A percentile compares a stretch with the other conserved stretches of the same genome.
These are phyloP conservation scores for Penicillium angulare DNA, from an alignment of 495 filamentous ascomycete species.

Conservation along the genomic window DNA sequence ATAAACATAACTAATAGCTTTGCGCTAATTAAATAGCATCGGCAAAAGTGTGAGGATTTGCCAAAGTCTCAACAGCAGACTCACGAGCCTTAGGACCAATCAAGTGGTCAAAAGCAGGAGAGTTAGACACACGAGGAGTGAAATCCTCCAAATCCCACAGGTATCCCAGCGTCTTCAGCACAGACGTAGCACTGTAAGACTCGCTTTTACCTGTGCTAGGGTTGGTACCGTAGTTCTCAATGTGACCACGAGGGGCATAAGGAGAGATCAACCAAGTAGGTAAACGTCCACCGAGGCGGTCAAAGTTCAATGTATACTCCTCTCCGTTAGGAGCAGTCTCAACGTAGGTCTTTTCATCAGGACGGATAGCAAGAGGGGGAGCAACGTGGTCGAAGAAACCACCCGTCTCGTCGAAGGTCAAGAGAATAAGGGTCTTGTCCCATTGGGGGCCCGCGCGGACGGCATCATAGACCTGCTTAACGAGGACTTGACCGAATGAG, in stretches of 20 bases:
- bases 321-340: constrained; percentile 40
- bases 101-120: constrained; percentile 47
- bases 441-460: constrained; percentile 48
- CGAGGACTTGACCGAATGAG: constrained; percentile 47
- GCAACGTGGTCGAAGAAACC: constrained; percentile 54
- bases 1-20: not conserved
- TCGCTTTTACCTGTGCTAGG: constrained; percentile 27
- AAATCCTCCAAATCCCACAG: constrained; percentile 48
- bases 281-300: constrained; percentile 53
- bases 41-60: constrained; percentile 22
- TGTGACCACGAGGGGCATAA: constrained; percentile 38
- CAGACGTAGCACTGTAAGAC: constrained; percentile 43
- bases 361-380: constrained; percentile 42
- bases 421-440: constrained; percentile 47
- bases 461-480: constrained; percentile 54
- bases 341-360: constrained; percentile 47
- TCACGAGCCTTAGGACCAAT: constrained; percentile 24
- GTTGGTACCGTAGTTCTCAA: constrained; percentile 48
- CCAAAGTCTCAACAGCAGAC: constrained; percentile 18
- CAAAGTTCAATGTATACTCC: constrained; percentile 45
- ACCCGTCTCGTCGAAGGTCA: constrained; percentile 52
- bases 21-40: constrained; percentile 8
- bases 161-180: constrained; percentile 44
- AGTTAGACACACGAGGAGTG: constrained; percentile 40
- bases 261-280: constrained; percentile 53